These are phyloP conservation scores for Salix suchowensis DNA, from an alignment of 345 rosid species.

Conservation along the genomic window DNA sequence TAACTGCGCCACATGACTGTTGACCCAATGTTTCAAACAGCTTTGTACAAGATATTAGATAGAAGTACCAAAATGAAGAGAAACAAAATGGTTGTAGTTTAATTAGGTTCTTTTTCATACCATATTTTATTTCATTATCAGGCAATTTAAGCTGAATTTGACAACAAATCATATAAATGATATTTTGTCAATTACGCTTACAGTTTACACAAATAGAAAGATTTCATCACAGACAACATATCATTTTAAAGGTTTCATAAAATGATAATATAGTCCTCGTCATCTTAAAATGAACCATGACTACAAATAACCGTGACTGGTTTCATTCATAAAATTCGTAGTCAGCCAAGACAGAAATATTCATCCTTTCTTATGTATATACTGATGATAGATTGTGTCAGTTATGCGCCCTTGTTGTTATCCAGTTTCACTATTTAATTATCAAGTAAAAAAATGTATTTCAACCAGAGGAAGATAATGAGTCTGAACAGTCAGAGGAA, in stretches of 20 bases:
- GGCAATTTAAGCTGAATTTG: background rate
- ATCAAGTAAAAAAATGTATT: background rate
- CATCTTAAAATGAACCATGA: background rate
- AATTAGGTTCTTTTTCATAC: background rate
- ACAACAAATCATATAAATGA: background rate
- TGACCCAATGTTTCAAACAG: background rate
- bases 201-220: background rate
- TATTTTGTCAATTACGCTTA: background rate
- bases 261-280: background rate
- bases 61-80: background rate
- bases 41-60: background rate
- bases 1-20: background rate
- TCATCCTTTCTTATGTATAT: background rate
- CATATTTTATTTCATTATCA: background rate
- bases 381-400: background rate
- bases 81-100: background rate
- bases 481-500: constrained; percentile 29
- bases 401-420: background rate
- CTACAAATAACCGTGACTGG: background rate
- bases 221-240: background rate
- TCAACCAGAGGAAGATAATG: constrained; percentile 21
- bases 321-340: background rate
- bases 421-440: background rate
- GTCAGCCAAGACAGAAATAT: background rate
- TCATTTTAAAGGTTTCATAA: background rate